phyloP scores from a whole-genome alignment of 306 rosid species.

The Inga laurina region DNA sequence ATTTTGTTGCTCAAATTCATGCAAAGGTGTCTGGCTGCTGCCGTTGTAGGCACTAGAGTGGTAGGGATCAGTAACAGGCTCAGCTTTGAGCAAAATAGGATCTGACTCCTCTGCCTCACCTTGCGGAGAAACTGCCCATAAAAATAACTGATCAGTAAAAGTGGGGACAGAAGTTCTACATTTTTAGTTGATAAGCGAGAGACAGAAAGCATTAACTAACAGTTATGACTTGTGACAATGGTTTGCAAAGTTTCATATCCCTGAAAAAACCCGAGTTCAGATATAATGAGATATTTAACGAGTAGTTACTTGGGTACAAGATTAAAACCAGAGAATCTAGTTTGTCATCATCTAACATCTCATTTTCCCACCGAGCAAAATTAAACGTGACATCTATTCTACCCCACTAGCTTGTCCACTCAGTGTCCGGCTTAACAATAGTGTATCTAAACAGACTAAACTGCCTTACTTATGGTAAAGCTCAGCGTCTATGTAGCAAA shows the following conservation, averaged over 20 bases:
- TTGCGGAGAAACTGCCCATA: constrained; percentile 45
- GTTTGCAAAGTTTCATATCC: background rate
- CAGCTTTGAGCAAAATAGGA: constrained; percentile 34
- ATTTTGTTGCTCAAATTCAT: constrained; percentile 10
- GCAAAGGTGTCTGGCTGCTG: constrained; percentile 25
- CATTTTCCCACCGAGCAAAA: background rate
- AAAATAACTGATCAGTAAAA: constrained; percentile 13
- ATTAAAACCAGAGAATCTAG: background rate
- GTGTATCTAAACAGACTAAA: background rate
- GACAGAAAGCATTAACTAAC: background rate
- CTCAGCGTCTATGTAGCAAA: no score
- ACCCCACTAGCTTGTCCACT: background rate
- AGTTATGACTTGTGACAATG: background rate
- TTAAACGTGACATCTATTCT: background rate
- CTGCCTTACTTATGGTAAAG: background rate
- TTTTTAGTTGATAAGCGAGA: background rate
- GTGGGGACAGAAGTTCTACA: background rate
- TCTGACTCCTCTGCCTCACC: constrained; percentile 34
- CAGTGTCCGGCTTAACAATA: background rate
- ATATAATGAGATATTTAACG: background rate
- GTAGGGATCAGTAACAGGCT: constrained; percentile 12
- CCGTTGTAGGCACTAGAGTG: constrained; percentile 16
- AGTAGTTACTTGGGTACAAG: background rate
- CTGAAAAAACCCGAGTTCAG: background rate
- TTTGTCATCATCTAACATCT: background rate